Base-by-base conservation (phyloP, 2,329 filamentous ascomycete species). In the Penicillium sp. region DNA sequence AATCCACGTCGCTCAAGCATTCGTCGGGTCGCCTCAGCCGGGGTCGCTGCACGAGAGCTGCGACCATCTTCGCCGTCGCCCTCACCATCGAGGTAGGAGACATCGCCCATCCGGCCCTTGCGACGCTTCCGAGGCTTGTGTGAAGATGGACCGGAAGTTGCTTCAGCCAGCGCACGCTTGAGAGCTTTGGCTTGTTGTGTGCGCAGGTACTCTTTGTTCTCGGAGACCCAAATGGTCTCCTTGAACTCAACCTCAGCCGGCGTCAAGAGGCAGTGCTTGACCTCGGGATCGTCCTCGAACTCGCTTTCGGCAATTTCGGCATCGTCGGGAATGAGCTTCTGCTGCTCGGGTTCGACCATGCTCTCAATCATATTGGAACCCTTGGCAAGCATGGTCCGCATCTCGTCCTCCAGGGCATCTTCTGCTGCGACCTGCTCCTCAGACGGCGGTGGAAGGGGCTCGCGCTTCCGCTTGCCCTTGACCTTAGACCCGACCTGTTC, bases 121-220 rank as follows among this genome's bases (percentile, higher is more conserved):
- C 75, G 76, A 47, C 78, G 76, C 62, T 81, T 83, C 26, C 77
- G 74, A 53, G 78, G 78, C 60, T 78, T 79, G 51, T 66, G 59
- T 60, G 64, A 59, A 31, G 69, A 60, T 12, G 64, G 68, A 7
- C 65, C 64, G 4, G 67, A 76, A 31, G 77, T 75, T 12, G 78
- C 79, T 56, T 81, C 79, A n/a, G 77, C 77, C 16, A 85, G 70
- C 33, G 91, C 89, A 53, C 85, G 83, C 36, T 88, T 83, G 51
- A 95, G 87, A 6, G 88, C 80, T 71, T 94, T 95, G 54, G 89
- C 85, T 66, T 96, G 91, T 67, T 95, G 88, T 45, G 85, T 83
- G 8, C 93, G 88, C 36, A 99, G 79, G 83, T 92, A 99, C 61
- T 95, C 90, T 69, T 94, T 91, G 72, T 99, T 97, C 68, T 92